Base-by-base conservation (phyloP, 83 land plant genomes). In the Diphasiastrum complanatum region DNA sequence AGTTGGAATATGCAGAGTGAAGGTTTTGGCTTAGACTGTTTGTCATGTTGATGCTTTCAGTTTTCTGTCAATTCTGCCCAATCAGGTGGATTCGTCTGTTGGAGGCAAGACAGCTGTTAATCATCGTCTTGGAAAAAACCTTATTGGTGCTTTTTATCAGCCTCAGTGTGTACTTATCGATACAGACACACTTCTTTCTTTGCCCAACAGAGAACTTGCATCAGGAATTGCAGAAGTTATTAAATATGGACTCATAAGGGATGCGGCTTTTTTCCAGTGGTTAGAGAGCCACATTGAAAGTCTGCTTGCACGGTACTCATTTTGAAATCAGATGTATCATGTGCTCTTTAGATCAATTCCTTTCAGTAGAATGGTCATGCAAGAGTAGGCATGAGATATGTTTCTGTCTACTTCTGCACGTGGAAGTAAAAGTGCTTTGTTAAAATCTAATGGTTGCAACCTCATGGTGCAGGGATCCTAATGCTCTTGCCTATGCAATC, bases 91-190 rank as follows among this genome's bases (percentile, higher is more conserved):
- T 72, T 91, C 97, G 29, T 91, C 97, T 18, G 95, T 91, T 77
- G 97, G 95, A 11, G 97, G 97, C 5, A 91, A 91, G 66, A 91
- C 97, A 35, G 97, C 87, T 27, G 83, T 91, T 45, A 91, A 91
- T 52, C 97, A 87, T 67, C 87, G 74, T 0, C 79, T 87, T 29
- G 97, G 95, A 25, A 91, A 91, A 68, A 91, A 87, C 51, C 51
- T 91, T 71, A 87, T 91, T 49, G 97, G 97, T 19, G 97, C 97
- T 24, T 91, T 91, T 66, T 91, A 77, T 72, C 97, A 91, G 57
- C 97, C 97, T 37, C 95, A 91, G 31, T 85, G 87, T 79, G 97
- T 91, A 22, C 80, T 91, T 11, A 60, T 87, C 43, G 97, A 91
- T 52, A 91, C 97, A 1, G 83, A 91, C 50, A 91, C 95, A 8